A percentile compares a stretch with the other conserved stretches of the same genome.
These are phyloP conservation scores for Hyaloperonospora brassicae DNA, from an alignment of 352 stramenopile species.

Conservation along the genomic window DNA sequence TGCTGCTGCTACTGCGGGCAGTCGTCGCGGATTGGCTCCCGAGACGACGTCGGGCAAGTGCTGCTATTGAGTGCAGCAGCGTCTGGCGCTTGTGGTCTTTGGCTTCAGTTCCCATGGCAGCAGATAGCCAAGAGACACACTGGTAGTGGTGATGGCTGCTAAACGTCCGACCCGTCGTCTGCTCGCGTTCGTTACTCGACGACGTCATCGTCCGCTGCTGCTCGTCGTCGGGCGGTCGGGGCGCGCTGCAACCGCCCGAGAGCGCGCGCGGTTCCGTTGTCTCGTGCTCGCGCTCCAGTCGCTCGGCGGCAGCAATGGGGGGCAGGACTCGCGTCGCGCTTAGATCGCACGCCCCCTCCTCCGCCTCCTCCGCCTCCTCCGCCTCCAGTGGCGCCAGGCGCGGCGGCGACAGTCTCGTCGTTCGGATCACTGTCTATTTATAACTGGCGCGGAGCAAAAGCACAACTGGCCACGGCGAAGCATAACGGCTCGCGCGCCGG, in stretches of 20 bases:
- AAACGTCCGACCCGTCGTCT: no score
- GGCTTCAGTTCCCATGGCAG: slow-evolving; percentile 30
- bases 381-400: slow-evolving; percentile 9
- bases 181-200: no score
- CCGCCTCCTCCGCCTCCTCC: slow-evolving; percentile 5
- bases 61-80: slow-evolving; percentile 34
- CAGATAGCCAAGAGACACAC: slow-evolving; percentile 1
- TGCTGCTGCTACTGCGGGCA: slow-evolving; percentile 3
- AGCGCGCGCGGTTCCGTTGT: slow-evolving; percentile 4
- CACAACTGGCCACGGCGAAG: slow-evolving; percentile 3
- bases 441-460: slow-evolving; percentile 8
- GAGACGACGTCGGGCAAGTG: slow-evolving; percentile 21
- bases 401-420: slow-evolving; percentile 12
- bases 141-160: slow-evolving; percentile 14
- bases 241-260: not conserved
- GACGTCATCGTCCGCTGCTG: no score
- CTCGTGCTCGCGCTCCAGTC: slow-evolving; percentile 8
- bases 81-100: slow-evolving; percentile 30
- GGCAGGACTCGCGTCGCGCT: slow-evolving; percentile 13
- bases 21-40: slow-evolving; percentile 3
- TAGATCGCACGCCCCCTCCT: slow-evolving; percentile 18
- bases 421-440: slow-evolving; percentile 33
- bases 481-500: slow-evolving; percentile 8
- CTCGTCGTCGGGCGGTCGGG: no score
- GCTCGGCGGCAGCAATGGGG: slow-evolving; percentile 11